Base-by-base conservation (phyloP, 2,329 filamentous ascomycete species). In the Calonectria hawksworthii region DNA sequence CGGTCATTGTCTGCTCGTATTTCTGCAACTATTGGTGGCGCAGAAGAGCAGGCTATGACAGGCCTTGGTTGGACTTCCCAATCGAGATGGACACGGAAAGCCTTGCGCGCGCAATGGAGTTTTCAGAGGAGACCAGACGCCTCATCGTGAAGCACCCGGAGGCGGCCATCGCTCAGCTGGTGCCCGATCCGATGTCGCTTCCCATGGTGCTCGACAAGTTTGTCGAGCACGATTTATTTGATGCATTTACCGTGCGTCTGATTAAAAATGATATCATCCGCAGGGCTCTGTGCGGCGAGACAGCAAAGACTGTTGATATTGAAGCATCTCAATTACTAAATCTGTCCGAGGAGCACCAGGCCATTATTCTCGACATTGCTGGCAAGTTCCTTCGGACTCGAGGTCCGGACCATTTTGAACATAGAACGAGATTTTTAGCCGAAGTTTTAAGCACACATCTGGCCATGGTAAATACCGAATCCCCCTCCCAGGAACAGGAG, bases 11-110 rank as follows among this genome's bases (percentile, higher is more conserved):
- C 4, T 82, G 85, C 0, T 85, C 88, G 1, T 82, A 88, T 2
- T 80, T 86, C 10, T 87, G 87, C 78, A 90, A 90, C 66, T 81
- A 85, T n/a, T 86, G 88, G 80, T 90, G 88, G 87, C 82, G 89
- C 2, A 80, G 80, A 5, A 81, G 85, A 28, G 83, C 90, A 1
- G 88, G 88, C 0, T 90, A 91, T 70, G 75, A 78, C 26, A 75
- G 79, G 0, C 76, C 79, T 0, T 76, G 36, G 3, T 63, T 80
- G n/a, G 66, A 67, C 2, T 26, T 64, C 0, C 52, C 73, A 10
- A 36, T 61, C 0, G 14, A 41, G 0, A 69, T 79, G 63, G 64
- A 61, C 1, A 9, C 54, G 2, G 66, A 69, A 1, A 54, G 44
- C 1, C 73, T 80, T 3, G 18, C 70, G 2, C 52, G 67, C 4